phyloP scores from a whole-genome alignment of 805 yeast genomes.

The Clavispora vitiphila region DNA sequence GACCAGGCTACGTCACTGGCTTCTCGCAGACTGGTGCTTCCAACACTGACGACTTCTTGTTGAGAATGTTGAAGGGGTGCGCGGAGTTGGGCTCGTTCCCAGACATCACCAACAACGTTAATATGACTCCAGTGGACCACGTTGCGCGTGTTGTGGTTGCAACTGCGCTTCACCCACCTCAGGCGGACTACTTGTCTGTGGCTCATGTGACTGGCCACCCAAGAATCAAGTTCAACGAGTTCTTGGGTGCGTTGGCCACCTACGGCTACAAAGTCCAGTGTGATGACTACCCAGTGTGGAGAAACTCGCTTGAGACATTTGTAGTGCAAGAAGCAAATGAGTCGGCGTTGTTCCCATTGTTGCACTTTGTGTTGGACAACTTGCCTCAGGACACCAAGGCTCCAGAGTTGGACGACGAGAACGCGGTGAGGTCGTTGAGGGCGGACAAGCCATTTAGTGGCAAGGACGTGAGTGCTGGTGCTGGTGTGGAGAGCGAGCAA shows the following conservation, averaged over 20 bases:
- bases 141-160: constrained; percentile 91
- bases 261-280: constrained; percentile 70
- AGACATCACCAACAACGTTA: constrained; percentile 78
- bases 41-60: constrained; percentile 93
- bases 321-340: constrained; percentile 73
- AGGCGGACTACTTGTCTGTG: constrained; percentile 51
- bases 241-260: constrained; percentile 54
- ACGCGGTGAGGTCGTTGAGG: constrained; percentile 67
- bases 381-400: constrained; percentile 89
- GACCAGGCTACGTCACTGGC: constrained; percentile 97
- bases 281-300: constrained; percentile 76
- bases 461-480: constrained; percentile 61
- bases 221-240: constrained; percentile 74
- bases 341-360: constrained; percentile 84
- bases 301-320: constrained; percentile 62
- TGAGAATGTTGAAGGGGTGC: constrained; percentile 93
- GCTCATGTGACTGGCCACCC: constrained; percentile 99
- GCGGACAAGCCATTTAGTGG: constrained; percentile 62
- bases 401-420: constrained; percentile 87
- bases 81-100: constrained; percentile 84
- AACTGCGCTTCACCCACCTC: constrained; percentile 72
- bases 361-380: constrained; percentile 91
- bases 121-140: constrained; percentile 97
- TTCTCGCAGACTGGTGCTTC: constrained; percentile 78
- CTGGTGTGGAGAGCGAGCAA: constrained; percentile 64